Evolutionary conservation across 805 yeast species (phyloP).

Genomic region (Zygoascus flipseniorum): DNA sequence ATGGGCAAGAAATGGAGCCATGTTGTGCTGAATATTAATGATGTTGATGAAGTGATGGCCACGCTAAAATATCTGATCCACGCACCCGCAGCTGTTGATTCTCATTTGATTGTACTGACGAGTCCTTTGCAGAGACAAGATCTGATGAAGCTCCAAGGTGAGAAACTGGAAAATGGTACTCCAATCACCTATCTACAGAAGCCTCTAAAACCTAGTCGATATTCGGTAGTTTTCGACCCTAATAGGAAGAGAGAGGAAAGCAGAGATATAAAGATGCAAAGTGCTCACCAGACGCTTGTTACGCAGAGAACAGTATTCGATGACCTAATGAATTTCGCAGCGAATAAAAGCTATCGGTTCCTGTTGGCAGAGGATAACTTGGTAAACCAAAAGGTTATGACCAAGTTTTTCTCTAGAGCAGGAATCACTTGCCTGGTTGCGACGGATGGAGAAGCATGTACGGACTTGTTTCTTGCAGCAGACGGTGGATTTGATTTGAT

Average conservation of each 20-base stretch:
- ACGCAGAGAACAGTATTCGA: conserved; percentile 17
- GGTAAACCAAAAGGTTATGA: conserved; percentile 85
- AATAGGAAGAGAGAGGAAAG: conserved; percentile 13
- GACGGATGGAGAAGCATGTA: conserved; percentile 26
- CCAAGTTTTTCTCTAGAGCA: conserved; percentile 26
- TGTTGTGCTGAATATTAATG: conserved; percentile 21
- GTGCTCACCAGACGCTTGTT: conserved; percentile 14
- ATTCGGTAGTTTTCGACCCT: conserved; percentile 21
- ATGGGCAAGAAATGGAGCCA: conserved; percentile 20
- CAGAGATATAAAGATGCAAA: conserved; percentile 18
- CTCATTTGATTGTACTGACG: conserved; percentile 10
- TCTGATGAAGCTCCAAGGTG: conserved; percentile 4
- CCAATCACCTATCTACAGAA: conserved; percentile 15
- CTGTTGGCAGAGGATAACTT: conserved; percentile 86
- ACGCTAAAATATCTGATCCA: conserved; percentile 7
- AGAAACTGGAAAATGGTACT: conserved; percentile 1
- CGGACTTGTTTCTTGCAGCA: conserved; percentile 15
- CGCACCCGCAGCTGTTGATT: not conserved
- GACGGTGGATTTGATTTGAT: conserved; percentile 19
- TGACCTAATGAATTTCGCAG: conserved; percentile 14
- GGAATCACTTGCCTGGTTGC: conserved; percentile 26
- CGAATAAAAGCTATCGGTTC: conserved; percentile 28
- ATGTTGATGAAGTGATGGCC: conserved; percentile 13
- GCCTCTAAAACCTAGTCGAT: conserved; percentile 20
- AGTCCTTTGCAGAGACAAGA: conserved; percentile 17